Percentiles rank a stretch among this genome's conserved stretches.
phyloP scores from a whole-genome alignment of 2,329 filamentous ascomycete genomes.

The Xylariaceae sp. region DNA sequence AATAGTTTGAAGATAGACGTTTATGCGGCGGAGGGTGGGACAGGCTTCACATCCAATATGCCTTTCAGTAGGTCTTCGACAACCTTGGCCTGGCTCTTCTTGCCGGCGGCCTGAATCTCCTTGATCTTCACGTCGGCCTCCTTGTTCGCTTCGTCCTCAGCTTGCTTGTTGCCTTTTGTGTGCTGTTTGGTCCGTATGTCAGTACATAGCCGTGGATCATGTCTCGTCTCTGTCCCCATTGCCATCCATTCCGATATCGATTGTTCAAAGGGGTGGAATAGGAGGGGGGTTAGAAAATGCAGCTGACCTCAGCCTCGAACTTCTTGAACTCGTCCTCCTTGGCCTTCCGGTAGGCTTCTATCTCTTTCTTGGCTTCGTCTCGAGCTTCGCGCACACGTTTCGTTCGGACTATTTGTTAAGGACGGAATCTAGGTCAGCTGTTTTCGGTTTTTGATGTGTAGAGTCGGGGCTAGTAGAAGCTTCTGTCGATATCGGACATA shows the following conservation, averaged over 20 bases:
- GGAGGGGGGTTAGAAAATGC: no score
- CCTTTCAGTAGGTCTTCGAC: constrained; percentile 82
- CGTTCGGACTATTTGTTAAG: constrained; percentile 69
- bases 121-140: constrained; percentile 82
- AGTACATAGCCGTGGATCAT: constrained; percentile 10
- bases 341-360: constrained; percentile 85
- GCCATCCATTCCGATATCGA: not conserved
- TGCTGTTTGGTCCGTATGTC: constrained; percentile 63
- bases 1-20: not conserved
- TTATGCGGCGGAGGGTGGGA: constrained; percentile 51
- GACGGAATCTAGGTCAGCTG: constrained; percentile 21
- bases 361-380: constrained; percentile 96
- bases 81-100: constrained; percentile 80
- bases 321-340: constrained; percentile 97
- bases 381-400: constrained; percentile 97
- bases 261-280: not conserved
- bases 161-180: constrained; percentile 83
- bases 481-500: constrained; percentile 13
- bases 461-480: constrained; percentile 3
- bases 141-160: constrained; percentile 79
- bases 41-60: constrained; percentile 84
- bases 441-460: not conserved
- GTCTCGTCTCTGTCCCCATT: not conserved
- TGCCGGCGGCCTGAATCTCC: constrained; percentile 81
- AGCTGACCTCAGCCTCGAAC: constrained; percentile 76